Conservation (phyloP, 2,329 filamentous ascomycete genomes). For the Cyphellophora europaea region DNA sequence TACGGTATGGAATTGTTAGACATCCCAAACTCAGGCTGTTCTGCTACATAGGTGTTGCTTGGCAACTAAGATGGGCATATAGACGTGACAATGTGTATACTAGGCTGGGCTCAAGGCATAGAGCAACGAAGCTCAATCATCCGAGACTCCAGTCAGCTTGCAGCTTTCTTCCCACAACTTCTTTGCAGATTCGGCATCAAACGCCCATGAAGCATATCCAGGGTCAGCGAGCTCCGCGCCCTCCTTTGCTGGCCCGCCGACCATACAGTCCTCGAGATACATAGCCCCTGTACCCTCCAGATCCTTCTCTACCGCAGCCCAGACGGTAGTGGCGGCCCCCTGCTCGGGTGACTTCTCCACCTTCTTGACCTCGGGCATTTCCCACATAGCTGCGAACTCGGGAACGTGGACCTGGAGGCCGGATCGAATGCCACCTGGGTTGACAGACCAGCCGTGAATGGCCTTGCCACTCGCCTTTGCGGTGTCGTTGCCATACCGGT, state of each 20-base stretch:
- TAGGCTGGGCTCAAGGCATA: too few relatives aligned
- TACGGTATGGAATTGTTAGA: too few relatives aligned
- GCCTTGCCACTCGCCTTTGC: slow-evolving; percentile 19
- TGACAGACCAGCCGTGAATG: slow-evolving; percentile 29
- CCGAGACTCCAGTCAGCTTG: not conserved
- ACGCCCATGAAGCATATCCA: not conserved
- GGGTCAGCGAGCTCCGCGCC: not conserved
- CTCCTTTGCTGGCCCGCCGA: not conserved
- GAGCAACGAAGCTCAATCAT: too few relatives aligned
- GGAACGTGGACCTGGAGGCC: slow-evolving; percentile 19
- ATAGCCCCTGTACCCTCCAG: slow-evolving; percentile 21
- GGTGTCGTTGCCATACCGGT: slow-evolving; percentile 33
- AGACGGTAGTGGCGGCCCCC: slow-evolving; percentile 26
- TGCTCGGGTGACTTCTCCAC: slow-evolving; percentile 25
- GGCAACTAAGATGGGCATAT: too few relatives aligned
- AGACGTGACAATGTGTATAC: too few relatives aligned
- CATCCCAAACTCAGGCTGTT: too few relatives aligned
- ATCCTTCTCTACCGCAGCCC: slow-evolving; percentile 20
- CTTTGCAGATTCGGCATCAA: not conserved
- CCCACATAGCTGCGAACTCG: slow-evolving; percentile 13
- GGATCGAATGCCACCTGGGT: slow-evolving; percentile 38
- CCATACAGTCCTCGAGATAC: slow-evolving; percentile 20
- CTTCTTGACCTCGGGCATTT: slow-evolving; percentile 10
- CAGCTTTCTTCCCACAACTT: not conserved
- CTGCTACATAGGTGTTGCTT: too few relatives aligned